Evolutionary conservation across 2,329 filamentous ascomycete species (phyloP), one percentile per base, ranked within the genome.

Genomic region (Trichoderma sp.): DNA sequence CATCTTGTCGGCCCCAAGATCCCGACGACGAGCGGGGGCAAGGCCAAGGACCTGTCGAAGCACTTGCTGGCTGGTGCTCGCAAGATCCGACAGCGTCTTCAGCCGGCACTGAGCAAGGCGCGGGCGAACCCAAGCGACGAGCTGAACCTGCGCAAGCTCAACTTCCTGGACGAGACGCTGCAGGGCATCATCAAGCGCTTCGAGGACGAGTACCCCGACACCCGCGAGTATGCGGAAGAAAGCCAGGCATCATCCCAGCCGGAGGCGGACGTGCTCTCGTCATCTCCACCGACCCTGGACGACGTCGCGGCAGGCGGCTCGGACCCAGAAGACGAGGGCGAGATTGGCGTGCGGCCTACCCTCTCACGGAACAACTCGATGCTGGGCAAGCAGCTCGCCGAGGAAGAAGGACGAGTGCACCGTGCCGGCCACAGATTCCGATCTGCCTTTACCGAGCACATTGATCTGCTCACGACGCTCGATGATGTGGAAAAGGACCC

Each of bases 161-260:
- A 90, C 50, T 97, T 97, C 84, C 85, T 99, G 34, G 93, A 97
- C 72, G 83, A 90, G 67, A 98, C 95, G 0, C 83, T 99, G 10
- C 85, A 93, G 72, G 89, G 90, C 69, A 97, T 98, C 79, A 98
- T 98, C 73, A 89, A 92, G 74, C 90, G 95, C 30, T 99, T 98
- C 74, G 95, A 98, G 76, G 91, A 96, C 74, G 94, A 98, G 76
- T 98, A 93, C 72, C 95, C 95, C 0, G 94, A 98, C 74, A 96
- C 91, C 0, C 88, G 92, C 43, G 81, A 72, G 71, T 52, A 70
- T 10, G 56, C 43, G 7, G 21, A 64, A 12, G 64, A 50, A 0
- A 12, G 45, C 2, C n/a, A 57, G 19, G 28, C 12, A n/a, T 55
- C 67, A 64, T 48, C 66, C 52, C 21, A 67, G 64, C 19, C 64